phyloP scores from a whole-genome alignment of 805 yeast species.

The Komagataella ulmi region DNA sequence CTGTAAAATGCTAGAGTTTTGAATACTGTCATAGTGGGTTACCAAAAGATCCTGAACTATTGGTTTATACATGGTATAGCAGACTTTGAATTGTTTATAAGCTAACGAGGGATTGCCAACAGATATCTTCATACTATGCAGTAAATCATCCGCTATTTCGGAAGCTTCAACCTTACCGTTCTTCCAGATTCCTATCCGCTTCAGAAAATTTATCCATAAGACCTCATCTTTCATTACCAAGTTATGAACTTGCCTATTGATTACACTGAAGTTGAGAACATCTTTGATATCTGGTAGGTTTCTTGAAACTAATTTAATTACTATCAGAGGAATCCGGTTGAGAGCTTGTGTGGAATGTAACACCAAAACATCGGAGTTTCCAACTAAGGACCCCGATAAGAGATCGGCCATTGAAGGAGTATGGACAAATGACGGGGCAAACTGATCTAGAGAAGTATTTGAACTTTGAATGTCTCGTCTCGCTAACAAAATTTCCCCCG shows the following conservation, averaged over 20 bases:
- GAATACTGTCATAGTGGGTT: slow-evolving; percentile 18
- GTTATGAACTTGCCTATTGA: background rate
- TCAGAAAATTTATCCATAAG: background rate
- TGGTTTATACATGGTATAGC: slow-evolving; percentile 16
- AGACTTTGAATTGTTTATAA: slow-evolving; percentile 9
- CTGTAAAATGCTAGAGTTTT: slow-evolving; percentile 15
- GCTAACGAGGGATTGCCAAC: slow-evolving; percentile 1
- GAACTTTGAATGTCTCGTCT: background rate
- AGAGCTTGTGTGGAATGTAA: background rate
- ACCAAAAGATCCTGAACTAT: slow-evolving; percentile 16
- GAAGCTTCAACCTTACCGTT: background rate
- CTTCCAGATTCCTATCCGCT: background rate
- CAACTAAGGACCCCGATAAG: background rate
- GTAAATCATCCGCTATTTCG: background rate
- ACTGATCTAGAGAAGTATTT: background rate
- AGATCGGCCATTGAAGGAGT: background rate
- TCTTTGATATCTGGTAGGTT: background rate
- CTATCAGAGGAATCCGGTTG: background rate
- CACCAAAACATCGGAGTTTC: background rate
- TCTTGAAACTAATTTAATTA: background rate
- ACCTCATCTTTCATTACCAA: background rate
- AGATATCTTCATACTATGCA: background rate
- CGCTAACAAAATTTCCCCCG: background rate
- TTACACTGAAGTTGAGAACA: background rate
- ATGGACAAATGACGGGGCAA: background rate